These are phyloP conservation scores for Mycosphaerella arachidis DNA, from an alignment of 2,329 filamentous ascomycete genomes.

Conservation along the genomic window DNA sequence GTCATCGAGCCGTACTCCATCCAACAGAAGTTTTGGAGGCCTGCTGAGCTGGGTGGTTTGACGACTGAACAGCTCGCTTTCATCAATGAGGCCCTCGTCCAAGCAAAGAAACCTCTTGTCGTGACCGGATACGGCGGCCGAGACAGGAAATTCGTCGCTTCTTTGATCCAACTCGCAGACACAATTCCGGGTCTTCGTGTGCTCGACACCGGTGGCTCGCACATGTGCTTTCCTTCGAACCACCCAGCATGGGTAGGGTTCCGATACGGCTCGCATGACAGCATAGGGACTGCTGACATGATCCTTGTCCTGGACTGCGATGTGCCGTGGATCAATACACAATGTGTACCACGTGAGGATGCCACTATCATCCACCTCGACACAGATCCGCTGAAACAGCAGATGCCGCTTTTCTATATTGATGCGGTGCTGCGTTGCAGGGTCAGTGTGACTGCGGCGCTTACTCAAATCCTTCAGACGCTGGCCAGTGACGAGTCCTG, in stretches of 20 bases:
- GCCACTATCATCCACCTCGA: slow-evolving; percentile 63
- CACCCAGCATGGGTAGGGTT: slow-evolving; percentile 60
- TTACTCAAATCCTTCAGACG: slow-evolving; percentile 29
- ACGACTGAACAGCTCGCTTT: slow-evolving; percentile 50
- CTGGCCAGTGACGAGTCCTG: slow-evolving; percentile 51
- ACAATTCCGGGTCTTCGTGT: slow-evolving; percentile 65
- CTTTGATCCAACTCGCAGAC: slow-evolving; percentile 63
- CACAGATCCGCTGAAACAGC: slow-evolving; percentile 61
- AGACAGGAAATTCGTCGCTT: slow-evolving; percentile 58
- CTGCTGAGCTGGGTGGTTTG: slow-evolving; percentile 63
- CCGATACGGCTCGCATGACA: slow-evolving; percentile 67
- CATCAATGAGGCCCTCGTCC: slow-evolving; percentile 60
- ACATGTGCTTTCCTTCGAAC: slow-evolving; percentile 74
- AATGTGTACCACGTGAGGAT: slow-evolving; percentile 53
- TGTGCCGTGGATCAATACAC: slow-evolving; percentile 88
- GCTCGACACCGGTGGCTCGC: slow-evolving; percentile 70
- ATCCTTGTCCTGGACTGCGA: slow-evolving; percentile 86
- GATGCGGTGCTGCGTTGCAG: slow-evolving; percentile 41
- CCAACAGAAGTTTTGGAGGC: slow-evolving; percentile 65
- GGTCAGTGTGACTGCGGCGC: slow-evolving; percentile 19
- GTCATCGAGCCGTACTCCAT: slow-evolving; percentile 70
- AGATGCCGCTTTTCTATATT: slow-evolving; percentile 57
- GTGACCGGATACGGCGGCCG: slow-evolving; percentile 69
- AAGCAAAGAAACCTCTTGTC: slow-evolving; percentile 62
- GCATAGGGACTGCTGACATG: slow-evolving; percentile 71